Base-by-base conservation (phyloP, 495 filamentous ascomycete species). In the Podospora conica region DNA sequence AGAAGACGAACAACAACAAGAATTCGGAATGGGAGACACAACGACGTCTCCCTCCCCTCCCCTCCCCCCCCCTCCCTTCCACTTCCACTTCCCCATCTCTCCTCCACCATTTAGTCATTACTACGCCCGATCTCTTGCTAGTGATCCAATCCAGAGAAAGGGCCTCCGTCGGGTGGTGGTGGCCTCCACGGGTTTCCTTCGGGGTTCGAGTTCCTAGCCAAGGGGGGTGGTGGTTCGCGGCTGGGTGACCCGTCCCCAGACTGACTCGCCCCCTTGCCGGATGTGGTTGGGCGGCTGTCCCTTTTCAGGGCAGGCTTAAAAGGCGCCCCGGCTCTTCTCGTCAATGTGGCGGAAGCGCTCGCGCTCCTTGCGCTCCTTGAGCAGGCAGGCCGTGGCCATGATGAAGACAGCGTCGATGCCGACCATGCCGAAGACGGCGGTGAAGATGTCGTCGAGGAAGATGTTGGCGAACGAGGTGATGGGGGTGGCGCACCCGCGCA, bases 351-450 rank as follows among this genome's bases (percentile, higher is more conserved):
- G 80, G 78, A 88, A 92, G 57, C 90, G 80, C 76, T 86, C 83
- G 61, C 83, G 82, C 78, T 92, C 90, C 77, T 86, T 87, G 68
- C 90, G 85, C 64, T 88, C 84, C 77, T 89, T 90, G 59, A 91
- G 78, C 29, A 92, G 75, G 77, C 90, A 89, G 27, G 85, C 85
- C n/a, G 84, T 84, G 63, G 83, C 82, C 61, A 91, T 80, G 67
- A 91, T 73, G 25, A 91, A 77, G 54, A 88, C 72, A 33, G 80
- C 80, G 70, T 89, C 88, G 68, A 90, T 77, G 53, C 84, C 89
- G 58, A 91, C 89, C 74, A 91, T 85, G 68, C 90, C 89, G 70
- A 92, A 92, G 53, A 87, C 78, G 33, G 85, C 87, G 15, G 90
- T 91, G 76, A 92, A 92, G 75, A 92, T 84, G 68, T 86, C 73